Evolutionary conservation across 768 basidiomycete genomes (phyloP), one percentile per base, ranked within the genome.

Genomic region (Kwoniella mangroviensis): DNA sequence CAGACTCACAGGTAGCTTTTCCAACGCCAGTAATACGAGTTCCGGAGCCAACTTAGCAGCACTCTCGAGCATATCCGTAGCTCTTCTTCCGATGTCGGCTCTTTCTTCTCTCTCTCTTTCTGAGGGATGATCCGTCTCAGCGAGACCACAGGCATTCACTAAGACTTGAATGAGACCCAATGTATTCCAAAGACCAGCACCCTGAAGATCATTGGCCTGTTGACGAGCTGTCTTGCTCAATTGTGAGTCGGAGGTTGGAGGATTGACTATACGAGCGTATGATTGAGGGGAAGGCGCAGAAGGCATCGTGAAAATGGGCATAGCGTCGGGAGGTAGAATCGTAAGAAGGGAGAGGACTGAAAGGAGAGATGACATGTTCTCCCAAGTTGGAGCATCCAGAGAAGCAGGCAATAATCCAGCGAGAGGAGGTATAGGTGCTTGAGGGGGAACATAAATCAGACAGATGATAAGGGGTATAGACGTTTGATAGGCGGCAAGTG

Each of bases 21-120:
- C 86, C 56, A 98, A 83, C 68, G 94, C 97, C 88, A 98, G 91
- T 77, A 98, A 89, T 11, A 97, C 92, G 42, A 98, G 84, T 83
- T 99, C 97, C 0, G 96, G 92, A 64, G 93, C 93, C 74, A 93
- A 91, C 84, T 93, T 93, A 61, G 94, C 89, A 0, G 93, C 96
- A 78, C 94, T 92, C 80, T 98, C 95, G 64, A 98, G 83, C 89
- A 97, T 91, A 74, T 97, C 94, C 55, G 91, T 87, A 28, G 95
- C 93, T 73, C 89, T 90, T 67, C 85, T 87, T 26, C 89, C 88
- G 28, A 94, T 89, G 62, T 94, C 92, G 17, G 69, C 73, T 2
- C 89, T 88, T 69, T 90, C 89, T 2, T 91, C 90, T n/a, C 68
- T 69, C 42, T 69, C 62, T 43, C 68, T 63, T 54, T 75, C 71